Conservation (phyloP, 2,329 filamentous ascomycete species). For the Coleophoma crateriformis region DNA sequence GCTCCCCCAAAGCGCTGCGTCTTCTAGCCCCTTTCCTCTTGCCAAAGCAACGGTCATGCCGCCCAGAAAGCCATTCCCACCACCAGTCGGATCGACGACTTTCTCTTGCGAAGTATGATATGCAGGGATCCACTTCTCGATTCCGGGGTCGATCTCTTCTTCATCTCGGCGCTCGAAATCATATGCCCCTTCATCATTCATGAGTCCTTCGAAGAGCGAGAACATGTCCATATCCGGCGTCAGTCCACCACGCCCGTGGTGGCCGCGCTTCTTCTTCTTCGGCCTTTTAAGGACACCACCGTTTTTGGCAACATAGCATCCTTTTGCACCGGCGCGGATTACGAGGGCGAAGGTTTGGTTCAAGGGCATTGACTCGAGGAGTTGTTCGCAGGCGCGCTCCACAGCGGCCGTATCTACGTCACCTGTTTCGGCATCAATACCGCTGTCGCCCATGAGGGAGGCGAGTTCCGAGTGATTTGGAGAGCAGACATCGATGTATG, state of each 20-base stretch:
- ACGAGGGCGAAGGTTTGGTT: constrained; percentile 58
- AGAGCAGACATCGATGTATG: constrained; percentile 56
- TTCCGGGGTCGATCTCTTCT: constrained; percentile 42
- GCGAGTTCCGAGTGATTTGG: constrained; percentile 91
- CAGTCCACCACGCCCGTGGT: constrained; percentile 42
- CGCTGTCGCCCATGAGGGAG: constrained; percentile 67
- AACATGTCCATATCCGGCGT: constrained; percentile 58
- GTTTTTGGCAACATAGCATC: constrained; percentile 55
- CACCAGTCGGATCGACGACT: constrained; percentile 90
- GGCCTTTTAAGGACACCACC: constrained; percentile 15
- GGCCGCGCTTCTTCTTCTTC: constrained; percentile 15
- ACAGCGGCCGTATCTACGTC: constrained; percentile 45
- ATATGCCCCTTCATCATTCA: constrained; percentile 44
- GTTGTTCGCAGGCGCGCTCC: constrained; percentile 56
- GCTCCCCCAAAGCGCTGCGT: constrained; percentile 72
- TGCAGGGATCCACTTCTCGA: constrained; percentile 72
- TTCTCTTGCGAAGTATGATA: constrained; percentile 50
- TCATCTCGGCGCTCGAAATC: constrained; percentile 41
- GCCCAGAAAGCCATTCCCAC: constrained; percentile 82
- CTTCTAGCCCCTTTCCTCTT: constrained; percentile 53
- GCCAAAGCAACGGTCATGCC: constrained; percentile 54
- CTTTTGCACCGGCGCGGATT: constrained; percentile 65
- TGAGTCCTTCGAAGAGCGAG: constrained; percentile 52
- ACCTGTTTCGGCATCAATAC: constrained; percentile 21
- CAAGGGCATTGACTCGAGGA: constrained; percentile 58